phyloP scores from a whole-genome alignment of 2,329 filamentous ascomycete species.

The Aschersonia sp. region DNA sequence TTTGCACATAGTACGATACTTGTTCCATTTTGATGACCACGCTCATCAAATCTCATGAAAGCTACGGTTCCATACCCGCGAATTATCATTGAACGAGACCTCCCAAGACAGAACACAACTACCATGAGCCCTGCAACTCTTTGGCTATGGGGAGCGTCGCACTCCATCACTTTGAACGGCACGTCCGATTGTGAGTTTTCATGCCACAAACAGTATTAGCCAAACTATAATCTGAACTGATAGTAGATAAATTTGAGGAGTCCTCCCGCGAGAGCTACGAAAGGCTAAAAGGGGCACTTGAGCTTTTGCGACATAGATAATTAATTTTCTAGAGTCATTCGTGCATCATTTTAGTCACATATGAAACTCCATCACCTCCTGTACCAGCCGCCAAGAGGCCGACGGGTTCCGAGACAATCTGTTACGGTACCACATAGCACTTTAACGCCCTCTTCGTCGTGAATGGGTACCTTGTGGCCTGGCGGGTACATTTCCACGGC shows the following conservation, averaged over 20 bases:
- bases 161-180: background rate
- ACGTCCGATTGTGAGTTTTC: background rate
- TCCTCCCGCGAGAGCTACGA: background rate
- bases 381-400: background rate
- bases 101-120: background rate
- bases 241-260: background rate
- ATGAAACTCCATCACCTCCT: background rate
- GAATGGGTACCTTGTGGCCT: too few species aligned
- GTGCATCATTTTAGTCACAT: background rate
- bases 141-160: background rate
- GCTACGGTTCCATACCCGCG: background rate
- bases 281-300: background rate
- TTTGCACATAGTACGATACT: background rate
- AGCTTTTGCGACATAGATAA: background rate
- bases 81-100: background rate
- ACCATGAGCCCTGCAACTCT: background rate
- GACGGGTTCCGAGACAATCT: too few species aligned
- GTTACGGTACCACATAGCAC: too few species aligned
- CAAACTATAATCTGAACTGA: too few species aligned
- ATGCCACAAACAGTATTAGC: background rate
- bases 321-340: background rate
- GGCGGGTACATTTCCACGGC: too few species aligned
- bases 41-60: background rate
- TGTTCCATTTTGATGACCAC: background rate
- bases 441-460: too few species aligned